Conservation (phyloP, 2,329 filamentous ascomycete species). For the Aspergillus jensenii region DNA sequence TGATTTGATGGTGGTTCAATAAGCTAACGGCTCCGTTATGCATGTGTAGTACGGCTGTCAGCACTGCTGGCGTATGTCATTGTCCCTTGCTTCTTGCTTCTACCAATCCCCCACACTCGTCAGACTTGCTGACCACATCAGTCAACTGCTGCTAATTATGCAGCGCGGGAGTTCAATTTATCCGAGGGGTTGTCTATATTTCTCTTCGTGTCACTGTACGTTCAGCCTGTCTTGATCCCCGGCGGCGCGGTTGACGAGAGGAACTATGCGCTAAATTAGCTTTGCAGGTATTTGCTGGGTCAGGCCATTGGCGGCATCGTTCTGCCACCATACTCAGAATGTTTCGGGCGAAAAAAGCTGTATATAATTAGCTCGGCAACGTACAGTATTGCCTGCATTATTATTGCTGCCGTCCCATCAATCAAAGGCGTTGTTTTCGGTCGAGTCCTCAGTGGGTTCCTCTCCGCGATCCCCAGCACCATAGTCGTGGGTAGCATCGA, state of each 20-base stretch:
- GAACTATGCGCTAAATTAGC: background rate
- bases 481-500: conserved; percentile 51
- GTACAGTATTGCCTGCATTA: conserved; percentile 33
- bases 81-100: background rate
- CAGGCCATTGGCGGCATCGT: conserved; percentile 35
- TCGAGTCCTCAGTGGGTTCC: conserved; percentile 45
- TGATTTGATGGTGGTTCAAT: background rate
- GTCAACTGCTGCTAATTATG: conserved; percentile 31
- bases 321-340: conserved; percentile 39
- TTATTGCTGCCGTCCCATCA: conserved; percentile 40
- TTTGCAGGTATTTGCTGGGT: conserved; percentile 34
- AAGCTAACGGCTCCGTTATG: conserved; percentile 14
- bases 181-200: conserved; percentile 29
- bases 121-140: conserved; percentile 13
- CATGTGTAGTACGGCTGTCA: conserved; percentile 31
- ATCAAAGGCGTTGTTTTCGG: conserved; percentile 41
- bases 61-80: conserved; percentile 34
- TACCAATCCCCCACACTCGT: background rate
- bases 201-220: conserved; percentile 26
- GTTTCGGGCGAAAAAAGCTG: conserved; percentile 39
- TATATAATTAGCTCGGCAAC: conserved; percentile 32
- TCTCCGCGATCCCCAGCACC: conserved; percentile 50
- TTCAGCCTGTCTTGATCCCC: background rate
- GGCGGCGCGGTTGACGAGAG: background rate
- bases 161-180: conserved; percentile 27